A percentile compares a stretch with the other conserved stretches of the same genome.
Conservation (phyloP, 129 eudicot genomes). For the Centaurea solstitialis region DNA sequence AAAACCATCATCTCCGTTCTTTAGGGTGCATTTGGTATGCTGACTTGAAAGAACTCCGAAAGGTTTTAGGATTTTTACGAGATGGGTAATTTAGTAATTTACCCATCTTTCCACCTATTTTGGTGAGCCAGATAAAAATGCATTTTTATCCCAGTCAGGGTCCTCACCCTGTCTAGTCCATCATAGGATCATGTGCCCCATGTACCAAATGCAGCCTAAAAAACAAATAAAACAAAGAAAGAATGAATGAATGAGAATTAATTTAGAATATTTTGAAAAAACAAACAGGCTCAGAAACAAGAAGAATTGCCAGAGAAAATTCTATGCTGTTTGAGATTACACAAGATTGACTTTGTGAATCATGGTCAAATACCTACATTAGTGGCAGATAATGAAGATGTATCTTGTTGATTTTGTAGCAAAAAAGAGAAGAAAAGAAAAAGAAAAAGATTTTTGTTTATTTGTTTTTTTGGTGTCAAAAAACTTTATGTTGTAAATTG, state of each 20-base stretch:
- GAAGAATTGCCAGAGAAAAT: slow-evolving; percentile 86
- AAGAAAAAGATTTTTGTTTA: background rate
- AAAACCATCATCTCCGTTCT: background rate
- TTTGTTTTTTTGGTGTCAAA: background rate
- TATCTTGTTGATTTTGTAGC: slow-evolving; percentile 24
- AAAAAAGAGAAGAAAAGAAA: background rate
- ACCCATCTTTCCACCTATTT: background rate
- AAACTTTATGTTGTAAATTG: background rate
- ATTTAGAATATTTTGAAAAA: background rate
- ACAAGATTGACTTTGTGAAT: slow-evolving; percentile 86
- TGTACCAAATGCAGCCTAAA: background rate
- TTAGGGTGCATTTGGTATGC: background rate
- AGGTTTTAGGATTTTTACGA: background rate
- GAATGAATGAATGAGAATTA: background rate
- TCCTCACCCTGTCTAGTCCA: background rate
- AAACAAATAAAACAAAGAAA: background rate
- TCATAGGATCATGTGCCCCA: no score
- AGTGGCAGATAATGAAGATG: slow-evolving; percentile 46
- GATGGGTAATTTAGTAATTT: background rate
- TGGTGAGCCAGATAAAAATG: background rate
- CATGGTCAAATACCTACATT: slow-evolving; percentile 84
- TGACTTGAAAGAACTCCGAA: background rate
- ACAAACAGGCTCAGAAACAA: slow-evolving; percentile 76
- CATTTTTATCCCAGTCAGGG: background rate
- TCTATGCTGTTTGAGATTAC: slow-evolving; percentile 74